A percentile compares a stretch with the other conserved stretches of the same genome.
phyloP scores from a whole-genome alignment of 768 basidiomycete genomes.

The Obba rivulosa region DNA sequence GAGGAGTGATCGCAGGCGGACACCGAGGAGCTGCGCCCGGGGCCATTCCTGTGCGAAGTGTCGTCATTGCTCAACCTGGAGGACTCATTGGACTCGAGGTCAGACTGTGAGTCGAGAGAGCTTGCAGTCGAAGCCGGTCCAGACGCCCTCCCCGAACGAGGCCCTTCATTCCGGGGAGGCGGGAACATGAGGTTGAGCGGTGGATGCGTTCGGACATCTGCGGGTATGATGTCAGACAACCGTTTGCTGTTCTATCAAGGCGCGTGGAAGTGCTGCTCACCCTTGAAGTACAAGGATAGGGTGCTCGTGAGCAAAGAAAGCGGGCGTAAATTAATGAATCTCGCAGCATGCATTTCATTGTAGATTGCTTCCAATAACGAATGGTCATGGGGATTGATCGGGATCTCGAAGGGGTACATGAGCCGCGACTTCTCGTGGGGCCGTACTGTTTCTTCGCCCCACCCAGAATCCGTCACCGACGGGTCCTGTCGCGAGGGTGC shows the following conservation, averaged over 20 bases:
- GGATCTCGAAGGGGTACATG: conserved; percentile 14
- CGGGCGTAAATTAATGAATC: conserved; percentile 66
- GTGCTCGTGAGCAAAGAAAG: conserved; percentile 54
- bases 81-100: too few species aligned
- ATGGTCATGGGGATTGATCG: conserved; percentile 63
- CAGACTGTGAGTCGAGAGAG: too few species aligned
- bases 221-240: neutral
- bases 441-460: neutral
- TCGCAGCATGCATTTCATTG: conserved; percentile 57
- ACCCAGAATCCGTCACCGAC: neutral
- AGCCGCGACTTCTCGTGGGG: conserved; percentile 3
- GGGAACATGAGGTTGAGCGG: conserved; percentile 58
- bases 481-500: neutral
- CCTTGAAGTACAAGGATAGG: conserved; percentile 56
- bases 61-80: too few species aligned
- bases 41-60: too few species aligned
- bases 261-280: conserved; percentile 27
- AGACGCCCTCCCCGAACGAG: too few species aligned
- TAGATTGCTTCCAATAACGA: conserved; percentile 59
- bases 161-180: conserved; percentile 23
- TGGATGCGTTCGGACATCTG: conserved; percentile 64
- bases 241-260: neutral
- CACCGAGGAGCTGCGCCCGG: too few species aligned
- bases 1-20: too few species aligned
- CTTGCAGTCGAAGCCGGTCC: too few species aligned